Evolutionary conservation across 192 early-diverging fungal species (phyloP).

Genomic region (Umbelopsis isabellina): DNA sequence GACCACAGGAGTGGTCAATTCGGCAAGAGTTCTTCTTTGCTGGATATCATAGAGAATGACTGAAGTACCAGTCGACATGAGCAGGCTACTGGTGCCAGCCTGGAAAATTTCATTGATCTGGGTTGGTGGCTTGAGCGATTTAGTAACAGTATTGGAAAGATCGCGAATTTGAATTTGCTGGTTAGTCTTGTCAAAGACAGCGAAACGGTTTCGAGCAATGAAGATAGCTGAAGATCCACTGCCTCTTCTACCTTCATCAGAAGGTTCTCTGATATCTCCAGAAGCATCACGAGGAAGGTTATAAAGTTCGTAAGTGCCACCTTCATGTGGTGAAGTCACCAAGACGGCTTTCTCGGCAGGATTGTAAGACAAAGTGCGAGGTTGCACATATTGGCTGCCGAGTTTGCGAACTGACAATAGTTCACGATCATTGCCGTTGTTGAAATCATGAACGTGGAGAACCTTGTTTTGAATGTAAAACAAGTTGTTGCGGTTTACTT

Average conservation of each 20-base stretch:
- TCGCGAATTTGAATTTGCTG: constrained; percentile 90
- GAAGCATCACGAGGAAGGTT: constrained; percentile 74
- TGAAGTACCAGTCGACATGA: constrained; percentile 82
- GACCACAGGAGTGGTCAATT: constrained; percentile 82
- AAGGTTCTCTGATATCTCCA: constrained; percentile 63
- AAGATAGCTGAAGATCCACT: constrained; percentile 84
- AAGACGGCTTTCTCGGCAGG: constrained; percentile 92
- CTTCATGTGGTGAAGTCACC: constrained; percentile 82
- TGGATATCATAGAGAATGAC: constrained; percentile 94
- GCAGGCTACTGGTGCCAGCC: constrained; percentile 82
- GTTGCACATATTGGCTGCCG: constrained; percentile 73
- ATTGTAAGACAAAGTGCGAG: constrained; percentile 90
- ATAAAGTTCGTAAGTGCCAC: constrained; percentile 91
- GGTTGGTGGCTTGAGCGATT: constrained; percentile 82
- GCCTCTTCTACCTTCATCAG: constrained; percentile 76
- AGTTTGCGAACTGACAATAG: constrained; percentile 77
- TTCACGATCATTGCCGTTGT: constrained; percentile 74
- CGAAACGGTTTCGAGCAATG: constrained; percentile 97
- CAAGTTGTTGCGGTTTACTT: constrained; percentile 81
- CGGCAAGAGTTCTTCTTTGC: constrained; percentile 71
- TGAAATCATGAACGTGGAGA: constrained; percentile 83
- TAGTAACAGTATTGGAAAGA: constrained; percentile 83
- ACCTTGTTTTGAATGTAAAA: constrained; percentile 91
- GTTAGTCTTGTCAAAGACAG: constrained; percentile 86
- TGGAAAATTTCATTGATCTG: constrained; percentile 86